Evolutionary conservation across 2,329 filamentous ascomycete genomes (phyloP).

Genomic region (Apiospora marii): DNA sequence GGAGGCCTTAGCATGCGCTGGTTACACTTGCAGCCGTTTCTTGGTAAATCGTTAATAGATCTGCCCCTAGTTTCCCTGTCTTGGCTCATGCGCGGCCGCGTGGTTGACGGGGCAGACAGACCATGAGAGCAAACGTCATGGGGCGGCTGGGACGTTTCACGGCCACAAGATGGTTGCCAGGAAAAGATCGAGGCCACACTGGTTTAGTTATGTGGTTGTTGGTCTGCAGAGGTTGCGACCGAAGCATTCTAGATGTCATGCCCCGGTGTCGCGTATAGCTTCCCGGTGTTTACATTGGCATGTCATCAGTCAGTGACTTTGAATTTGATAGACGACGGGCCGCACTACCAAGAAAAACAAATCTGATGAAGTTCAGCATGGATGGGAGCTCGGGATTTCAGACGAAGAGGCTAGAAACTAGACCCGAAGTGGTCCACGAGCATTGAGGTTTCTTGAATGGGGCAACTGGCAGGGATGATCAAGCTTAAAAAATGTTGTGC

Average conservation of each 20-base stretch:
- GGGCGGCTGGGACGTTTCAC: neutral
- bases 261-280: neutral
- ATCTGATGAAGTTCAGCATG: neutral
- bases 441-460: neutral
- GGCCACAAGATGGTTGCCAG: neutral
- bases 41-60: neutral
- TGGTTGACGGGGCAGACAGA: neutral
- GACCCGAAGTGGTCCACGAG: neutral
- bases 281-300: neutral
- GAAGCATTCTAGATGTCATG: no score
- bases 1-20: neutral
- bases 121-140: neutral
- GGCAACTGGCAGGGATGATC: constrained; percentile 5
- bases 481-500: neutral
- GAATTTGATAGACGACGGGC: constrained; percentile 4
- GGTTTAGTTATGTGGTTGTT: neutral
- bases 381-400: constrained; percentile 7
- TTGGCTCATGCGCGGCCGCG: neutral
- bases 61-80: constrained; percentile 8
- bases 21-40: neutral
- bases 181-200: neutral
- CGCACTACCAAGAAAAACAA: neutral
- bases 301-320: neutral
- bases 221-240: no score
- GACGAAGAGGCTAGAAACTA: neutral